Percentiles rank a stretch among this genome's conserved stretches.
phyloP scores from a whole-genome alignment of 1,139 yeast genomes.

The Kurtzmaniella natalensis region DNA sequence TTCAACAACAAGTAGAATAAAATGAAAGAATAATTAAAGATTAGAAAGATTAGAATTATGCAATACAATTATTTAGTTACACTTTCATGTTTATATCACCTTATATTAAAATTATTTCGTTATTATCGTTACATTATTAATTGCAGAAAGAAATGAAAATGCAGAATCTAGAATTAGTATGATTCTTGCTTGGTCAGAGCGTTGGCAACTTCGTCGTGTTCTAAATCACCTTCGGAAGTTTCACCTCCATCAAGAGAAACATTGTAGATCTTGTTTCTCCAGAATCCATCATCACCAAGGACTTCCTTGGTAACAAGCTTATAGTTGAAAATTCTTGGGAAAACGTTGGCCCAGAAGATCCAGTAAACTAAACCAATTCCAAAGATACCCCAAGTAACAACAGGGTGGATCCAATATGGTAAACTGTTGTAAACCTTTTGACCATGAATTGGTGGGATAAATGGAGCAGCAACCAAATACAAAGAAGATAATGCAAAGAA shows the following conservation, averaged over 20 bases:
- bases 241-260: slow-evolving; percentile 20
- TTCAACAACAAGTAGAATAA: no score
- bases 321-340: slow-evolving; percentile 61
- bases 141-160: no score
- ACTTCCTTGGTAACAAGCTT: slow-evolving; percentile 54
- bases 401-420: slow-evolving; percentile 82
- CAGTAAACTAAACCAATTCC: slow-evolving; percentile 70
- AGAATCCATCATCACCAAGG: slow-evolving; percentile 69
- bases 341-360: slow-evolving; percentile 58
- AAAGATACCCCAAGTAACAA: slow-evolving; percentile 77
- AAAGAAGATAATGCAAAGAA: slow-evolving; percentile 68
- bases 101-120: no score
- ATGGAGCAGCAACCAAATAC: slow-evolving; percentile 75
- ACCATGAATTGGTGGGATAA: slow-evolving; percentile 66
- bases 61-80: no score
- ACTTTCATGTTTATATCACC: no score
- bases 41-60: no score
- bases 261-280: slow-evolving; percentile 60
- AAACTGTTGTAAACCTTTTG: slow-evolving; percentile 61
- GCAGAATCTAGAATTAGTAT: no score
- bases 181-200: no score
- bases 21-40: no score
- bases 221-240: no score
- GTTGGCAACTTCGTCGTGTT: no score
- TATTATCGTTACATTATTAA: no score